phyloP scores from a whole-genome alignment of 2,329 filamentous ascomycete species.

The Nannizziopsis arthrosporioides region DNA sequence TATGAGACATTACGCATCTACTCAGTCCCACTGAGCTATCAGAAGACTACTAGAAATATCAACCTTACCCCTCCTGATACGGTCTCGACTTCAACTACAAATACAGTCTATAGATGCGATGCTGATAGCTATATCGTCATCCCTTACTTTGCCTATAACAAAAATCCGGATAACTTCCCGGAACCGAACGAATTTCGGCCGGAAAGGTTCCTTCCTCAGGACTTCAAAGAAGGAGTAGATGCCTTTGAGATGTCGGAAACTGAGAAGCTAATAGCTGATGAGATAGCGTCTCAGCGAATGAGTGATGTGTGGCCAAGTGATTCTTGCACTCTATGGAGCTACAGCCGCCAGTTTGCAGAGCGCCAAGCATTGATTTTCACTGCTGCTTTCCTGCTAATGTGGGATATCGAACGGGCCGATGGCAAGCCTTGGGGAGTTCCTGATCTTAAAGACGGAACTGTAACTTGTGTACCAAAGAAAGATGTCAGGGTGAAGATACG shows the following conservation, averaged over 20 bases:
- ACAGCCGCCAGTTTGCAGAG: conserved; percentile 42
- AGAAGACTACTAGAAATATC: conserved; percentile 30
- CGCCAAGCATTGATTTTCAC: conserved; percentile 40
- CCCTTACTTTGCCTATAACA: conserved; percentile 36
- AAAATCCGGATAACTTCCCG: conserved; percentile 31
- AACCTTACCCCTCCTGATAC: conserved; percentile 29
- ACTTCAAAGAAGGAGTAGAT: conserved; percentile 27
- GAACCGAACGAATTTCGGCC: conserved; percentile 36
- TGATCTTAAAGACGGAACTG: conserved; percentile 36
- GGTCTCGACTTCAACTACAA: conserved; percentile 26
- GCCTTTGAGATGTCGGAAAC: conserved; percentile 18
- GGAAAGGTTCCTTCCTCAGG: conserved; percentile 37
- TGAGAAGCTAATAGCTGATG: background rate
- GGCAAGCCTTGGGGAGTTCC: conserved; percentile 42
- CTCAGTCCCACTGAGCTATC: conserved; percentile 33
- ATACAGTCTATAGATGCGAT: conserved; percentile 29
- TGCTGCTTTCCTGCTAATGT: conserved; percentile 43
- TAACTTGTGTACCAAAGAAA: conserved; percentile 40
- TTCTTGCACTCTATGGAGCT: conserved; percentile 37
- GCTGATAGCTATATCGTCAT: conserved; percentile 36
- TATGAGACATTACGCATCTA: conserved; percentile 38
- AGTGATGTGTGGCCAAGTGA: conserved; percentile 21
- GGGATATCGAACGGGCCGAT: conserved; percentile 42
- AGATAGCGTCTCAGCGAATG: background rate
- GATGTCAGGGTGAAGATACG: conserved; percentile 46